These are phyloP conservation scores for Adenanthera pavonina DNA, from an alignment of 306 rosid genomes.

Conservation along the genomic window DNA sequence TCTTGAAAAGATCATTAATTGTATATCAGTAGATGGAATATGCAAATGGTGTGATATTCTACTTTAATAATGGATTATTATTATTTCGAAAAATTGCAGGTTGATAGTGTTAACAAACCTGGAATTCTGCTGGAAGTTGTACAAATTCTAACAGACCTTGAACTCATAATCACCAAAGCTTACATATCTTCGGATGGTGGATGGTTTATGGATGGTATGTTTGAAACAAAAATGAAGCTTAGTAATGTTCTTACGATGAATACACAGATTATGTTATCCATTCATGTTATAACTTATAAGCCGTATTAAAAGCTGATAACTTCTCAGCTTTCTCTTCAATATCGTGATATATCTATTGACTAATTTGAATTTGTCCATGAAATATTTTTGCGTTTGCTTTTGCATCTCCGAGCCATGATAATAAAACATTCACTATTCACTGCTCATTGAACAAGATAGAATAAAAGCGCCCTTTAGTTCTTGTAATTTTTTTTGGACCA, in stretches of 20 bases:
- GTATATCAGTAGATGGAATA: slow-evolving; percentile 31
- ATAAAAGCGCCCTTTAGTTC: background rate
- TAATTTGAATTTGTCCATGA: background rate
- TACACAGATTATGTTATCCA: background rate
- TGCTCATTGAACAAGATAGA: background rate
- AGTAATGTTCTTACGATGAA: background rate
- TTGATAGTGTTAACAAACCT: slow-evolving; percentile 79
- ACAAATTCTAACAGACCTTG: slow-evolving; percentile 75
- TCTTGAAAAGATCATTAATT: slow-evolving; percentile 2
- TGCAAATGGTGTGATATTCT: background rate
- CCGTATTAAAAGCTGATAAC: background rate
- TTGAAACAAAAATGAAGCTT: slow-evolving; percentile 25
- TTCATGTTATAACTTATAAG: slow-evolving; percentile 17
- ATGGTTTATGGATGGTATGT: slow-evolving; percentile 91
- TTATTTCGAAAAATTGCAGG: slow-evolving; percentile 41
- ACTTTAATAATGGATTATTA: slow-evolving; percentile 21
- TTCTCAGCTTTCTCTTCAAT: slow-evolving; percentile 2
- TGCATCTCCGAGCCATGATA: background rate
- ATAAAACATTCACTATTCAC: background rate
- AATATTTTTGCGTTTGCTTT: slow-evolving; percentile 9
- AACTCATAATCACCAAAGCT: slow-evolving; percentile 77
- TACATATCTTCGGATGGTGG: slow-evolving; percentile 84
- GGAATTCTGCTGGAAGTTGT: slow-evolving; percentile 89
- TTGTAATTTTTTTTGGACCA: too few relatives aligned
- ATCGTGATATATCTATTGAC: background rate